Percentiles rank a stretch among this genome's conserved stretches.
These are phyloP conservation scores for Niebla homalea DNA, from an alignment of 495 filamentous ascomycete genomes.

Conservation along the genomic window DNA sequence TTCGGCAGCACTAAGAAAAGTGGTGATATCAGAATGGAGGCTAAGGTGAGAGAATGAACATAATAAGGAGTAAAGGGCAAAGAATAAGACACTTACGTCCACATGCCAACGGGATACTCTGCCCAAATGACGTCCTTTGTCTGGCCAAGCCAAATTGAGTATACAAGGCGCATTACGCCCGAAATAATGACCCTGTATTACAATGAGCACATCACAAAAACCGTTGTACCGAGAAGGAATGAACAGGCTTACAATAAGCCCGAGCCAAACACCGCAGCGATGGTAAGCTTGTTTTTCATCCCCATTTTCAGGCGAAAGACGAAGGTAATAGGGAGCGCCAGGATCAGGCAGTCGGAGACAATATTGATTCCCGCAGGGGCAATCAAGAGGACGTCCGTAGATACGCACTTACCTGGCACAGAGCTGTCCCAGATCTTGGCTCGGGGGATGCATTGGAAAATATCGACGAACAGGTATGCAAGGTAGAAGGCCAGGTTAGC, in stretches of 20 bases:
- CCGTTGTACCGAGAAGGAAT: not conserved
- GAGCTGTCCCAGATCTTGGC: slow-evolving; percentile 26
- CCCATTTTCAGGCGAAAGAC: slow-evolving; percentile 35
- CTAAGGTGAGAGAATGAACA: not conserved
- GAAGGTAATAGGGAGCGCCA: slow-evolving; percentile 34
- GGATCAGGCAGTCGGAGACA: slow-evolving; percentile 35
- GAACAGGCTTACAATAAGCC: slow-evolving; percentile 5
- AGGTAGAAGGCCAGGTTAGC: slow-evolving; percentile 6
- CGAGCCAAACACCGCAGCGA: slow-evolving; percentile 1
- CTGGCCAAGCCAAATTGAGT: not conserved
- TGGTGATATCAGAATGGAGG: not conserved
- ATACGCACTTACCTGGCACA: slow-evolving; percentile 33
- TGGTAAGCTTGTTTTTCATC: slow-evolving; percentile 28
- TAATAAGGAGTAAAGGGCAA: not conserved
- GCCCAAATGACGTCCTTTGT: not conserved
- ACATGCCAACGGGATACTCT: slow-evolving; percentile 1
- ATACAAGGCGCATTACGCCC: not conserved
- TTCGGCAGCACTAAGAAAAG: slow-evolving; percentile 1
- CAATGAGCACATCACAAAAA: not conserved
- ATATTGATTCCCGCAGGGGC: slow-evolving; percentile 36
- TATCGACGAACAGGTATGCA: slow-evolving; percentile 1
- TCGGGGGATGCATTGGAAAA: slow-evolving; percentile 6
- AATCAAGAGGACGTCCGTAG: slow-evolving; percentile 33
- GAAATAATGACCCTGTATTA: not conserved
- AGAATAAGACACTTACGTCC: not conserved